phyloP scores from a whole-genome alignment of 148 eudicot species.

The Nyssa sinensis region DNA sequence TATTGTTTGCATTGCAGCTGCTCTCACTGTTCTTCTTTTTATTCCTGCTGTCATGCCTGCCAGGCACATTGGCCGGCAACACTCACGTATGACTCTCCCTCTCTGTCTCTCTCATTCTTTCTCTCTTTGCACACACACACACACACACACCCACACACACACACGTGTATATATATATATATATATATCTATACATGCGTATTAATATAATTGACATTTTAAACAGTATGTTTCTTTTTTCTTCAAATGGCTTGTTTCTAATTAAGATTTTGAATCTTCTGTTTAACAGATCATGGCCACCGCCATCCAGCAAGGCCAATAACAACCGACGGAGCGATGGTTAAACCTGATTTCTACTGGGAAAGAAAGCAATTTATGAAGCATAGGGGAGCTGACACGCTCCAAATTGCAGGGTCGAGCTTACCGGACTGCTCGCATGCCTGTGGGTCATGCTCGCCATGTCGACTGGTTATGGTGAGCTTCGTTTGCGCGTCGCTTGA shows the following conservation, averaged over 20 bases:
- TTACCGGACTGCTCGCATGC: slow-evolving; percentile 70
- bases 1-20: slow-evolving; percentile 10
- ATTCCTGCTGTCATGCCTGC: slow-evolving; percentile 30
- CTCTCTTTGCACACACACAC: too few relatives aligned
- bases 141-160: not conserved
- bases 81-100: slow-evolving; percentile 34
- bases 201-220: too few relatives aligned
- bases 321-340: not conserved
- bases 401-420: slow-evolving; percentile 65
- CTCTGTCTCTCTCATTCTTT: not conserved
- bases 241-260: too few relatives aligned
- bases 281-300: slow-evolving; percentile 22
- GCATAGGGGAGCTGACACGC: slow-evolving; percentile 32
- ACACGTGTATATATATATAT: too few relatives aligned
- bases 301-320: slow-evolving; percentile 17
- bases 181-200: not conserved
- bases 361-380: slow-evolving; percentile 14
- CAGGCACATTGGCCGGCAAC: slow-evolving; percentile 38
- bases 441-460: slow-evolving; percentile 75
- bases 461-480: slow-evolving; percentile 78
- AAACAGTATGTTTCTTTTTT: too few relatives aligned
- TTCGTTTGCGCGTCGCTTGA: slow-evolving; percentile 57
- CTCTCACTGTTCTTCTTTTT: slow-evolving; percentile 22
- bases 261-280: not conserved
- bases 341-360: not conserved